phyloP scores from a whole-genome alignment of 441 rosid species.

The Omphalea diandra region DNA sequence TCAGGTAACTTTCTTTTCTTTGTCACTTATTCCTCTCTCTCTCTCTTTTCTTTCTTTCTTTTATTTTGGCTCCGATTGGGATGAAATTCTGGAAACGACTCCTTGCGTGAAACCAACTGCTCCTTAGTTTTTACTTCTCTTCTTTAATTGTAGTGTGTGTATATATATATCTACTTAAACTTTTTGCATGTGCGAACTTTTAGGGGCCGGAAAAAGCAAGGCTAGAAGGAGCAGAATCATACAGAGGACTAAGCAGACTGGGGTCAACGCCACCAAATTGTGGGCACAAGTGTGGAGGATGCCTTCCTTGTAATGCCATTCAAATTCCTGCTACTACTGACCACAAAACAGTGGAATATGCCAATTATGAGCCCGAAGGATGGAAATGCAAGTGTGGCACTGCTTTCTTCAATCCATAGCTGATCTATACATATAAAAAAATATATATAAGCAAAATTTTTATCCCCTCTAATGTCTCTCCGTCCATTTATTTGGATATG shows the following conservation, averaged over 20 bases:
- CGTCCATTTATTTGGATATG: too few species aligned
- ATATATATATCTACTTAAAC: too few species aligned
- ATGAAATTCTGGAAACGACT: too few species aligned
- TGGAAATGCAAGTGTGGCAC: conserved; percentile 50
- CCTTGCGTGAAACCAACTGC: too few species aligned
- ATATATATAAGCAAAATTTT: too few species aligned
- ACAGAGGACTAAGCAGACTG: conserved; percentile 28
- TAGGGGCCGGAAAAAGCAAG: too few species aligned
- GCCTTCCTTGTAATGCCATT: conserved; percentile 37
- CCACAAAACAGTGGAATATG: conserved; percentile 21
- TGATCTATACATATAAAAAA: too few species aligned
- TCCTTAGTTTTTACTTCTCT: too few species aligned
- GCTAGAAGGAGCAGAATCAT: conserved; percentile 7
- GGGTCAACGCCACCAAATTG: conserved; percentile 46
- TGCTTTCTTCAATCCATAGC: conserved; percentile 31
- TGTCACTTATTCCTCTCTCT: too few species aligned
- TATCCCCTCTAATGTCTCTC: too few species aligned
- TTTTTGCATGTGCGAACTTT: too few species aligned
- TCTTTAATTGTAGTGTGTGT: too few species aligned
- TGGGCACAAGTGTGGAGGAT: conserved; percentile 32
- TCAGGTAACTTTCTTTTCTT: conserved; percentile 1
- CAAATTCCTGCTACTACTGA: conserved; percentile 35
- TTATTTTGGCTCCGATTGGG: background rate
- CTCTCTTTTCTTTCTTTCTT: background rate
- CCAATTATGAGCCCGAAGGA: conserved; percentile 45